Evolutionary conservation across 805 yeast genomes (phyloP).

Genomic region (Kluyveromyces lactis): DNA sequence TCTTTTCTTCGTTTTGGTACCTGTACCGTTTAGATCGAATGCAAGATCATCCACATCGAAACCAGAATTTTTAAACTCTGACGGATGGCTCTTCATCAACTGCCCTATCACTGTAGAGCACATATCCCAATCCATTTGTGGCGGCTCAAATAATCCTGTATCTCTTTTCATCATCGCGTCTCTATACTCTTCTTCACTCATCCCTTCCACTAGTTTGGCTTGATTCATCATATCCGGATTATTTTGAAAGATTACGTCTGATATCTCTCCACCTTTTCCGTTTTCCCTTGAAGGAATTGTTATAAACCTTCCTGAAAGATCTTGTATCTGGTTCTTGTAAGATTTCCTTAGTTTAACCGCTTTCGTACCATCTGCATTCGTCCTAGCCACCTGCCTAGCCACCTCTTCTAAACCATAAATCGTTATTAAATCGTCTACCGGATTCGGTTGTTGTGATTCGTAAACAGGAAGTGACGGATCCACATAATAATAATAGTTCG

Average conservation of each 20-base stretch:
- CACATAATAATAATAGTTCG: conserved; percentile 32
- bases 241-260: conserved; percentile 27
- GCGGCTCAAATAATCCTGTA: conserved; percentile 17
- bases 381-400: conserved; percentile 76
- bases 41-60: conserved; percentile 29
- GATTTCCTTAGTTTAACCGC: conserved; percentile 92
- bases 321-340: conserved; percentile 85
- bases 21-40: conserved; percentile 30
- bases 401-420: conserved; percentile 60
- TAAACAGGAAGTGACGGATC: conserved; percentile 26
- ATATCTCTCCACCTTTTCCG: conserved; percentile 31
- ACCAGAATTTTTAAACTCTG: conserved; percentile 22
- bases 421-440: conserved; percentile 59
- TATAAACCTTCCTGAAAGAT: conserved; percentile 69
- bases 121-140: conserved; percentile 26
- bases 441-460: conserved; percentile 52
- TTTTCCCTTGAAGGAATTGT: conserved; percentile 42
- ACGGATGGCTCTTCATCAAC: conserved; percentile 26
- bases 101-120: conserved; percentile 25
- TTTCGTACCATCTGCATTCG: conserved; percentile 79
- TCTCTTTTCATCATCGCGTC: conserved; percentile 22
- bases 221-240: conserved; percentile 27
- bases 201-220: conserved; percentile 17
- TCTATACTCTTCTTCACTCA: conserved; percentile 21
- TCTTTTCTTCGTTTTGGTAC: conserved; percentile 16